Base-by-base conservation (phyloP, 345 rosid genomes). In the Hibiscus mutabilis region DNA sequence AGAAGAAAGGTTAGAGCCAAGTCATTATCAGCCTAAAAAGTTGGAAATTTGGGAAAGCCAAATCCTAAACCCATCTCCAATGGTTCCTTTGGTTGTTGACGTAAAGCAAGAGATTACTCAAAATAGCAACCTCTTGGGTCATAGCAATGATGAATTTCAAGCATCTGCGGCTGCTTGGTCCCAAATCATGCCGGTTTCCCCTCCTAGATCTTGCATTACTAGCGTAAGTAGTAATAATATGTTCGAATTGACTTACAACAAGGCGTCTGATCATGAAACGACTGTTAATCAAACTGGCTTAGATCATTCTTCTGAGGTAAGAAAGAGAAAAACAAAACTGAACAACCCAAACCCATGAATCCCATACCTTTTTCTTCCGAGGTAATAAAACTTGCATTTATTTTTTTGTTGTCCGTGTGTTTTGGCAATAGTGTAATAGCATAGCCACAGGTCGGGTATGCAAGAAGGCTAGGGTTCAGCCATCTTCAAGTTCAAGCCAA, bases 381-480 rank as follows among this genome's bases (percentile, higher is more conserved):
- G 37, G 37, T 5, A 4, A 37, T 37, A 37, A 37, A 37, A 8
- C 11, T 37, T 37, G 42, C 10, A 37, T 8, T 53, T 53, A 0
- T 33, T 33, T 33, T 5, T 33, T 5, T 33, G 37, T 33, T 33
- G 37, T 33, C 22, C 24, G 24, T 42, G 37, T 68, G 2, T 12
- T 73, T 24, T 19, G 40, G 55, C 60, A 19, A 19, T 2, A 85
- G 88, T 77, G 82, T 72, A 81, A 85, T 49, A 83, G 81, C 78
- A 74, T 77, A 37, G 75, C 72, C 76, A 47, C 73, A 0, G 85
- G 86, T 35, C 82, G 83, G 56, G 77, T 44, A 44, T 73, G 75
- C 22, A 85, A 85, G 82, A 85, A 85, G 64, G 79, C 88, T 75
- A 85, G 88, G 85, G 83, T 85, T 83, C 82, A 81, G 62, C 60